Conservation (phyloP, 1,284 basidiomycete species). For the Pulchroboletus neoregius region DNA sequence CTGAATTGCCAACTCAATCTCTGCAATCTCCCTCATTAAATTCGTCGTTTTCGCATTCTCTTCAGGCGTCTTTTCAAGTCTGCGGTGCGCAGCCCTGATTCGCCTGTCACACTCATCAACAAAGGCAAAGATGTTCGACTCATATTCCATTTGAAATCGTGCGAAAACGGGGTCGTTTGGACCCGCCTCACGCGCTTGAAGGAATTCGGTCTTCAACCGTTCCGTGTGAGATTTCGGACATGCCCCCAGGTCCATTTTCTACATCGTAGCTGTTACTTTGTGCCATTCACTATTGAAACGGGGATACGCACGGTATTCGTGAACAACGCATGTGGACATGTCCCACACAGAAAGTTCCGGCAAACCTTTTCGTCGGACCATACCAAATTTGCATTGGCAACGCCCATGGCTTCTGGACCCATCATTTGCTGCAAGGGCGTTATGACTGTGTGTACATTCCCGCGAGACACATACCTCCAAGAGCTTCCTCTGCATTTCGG, state of each 20-base stretch:
- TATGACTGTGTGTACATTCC: background rate
- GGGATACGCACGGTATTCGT: constrained; percentile 85
- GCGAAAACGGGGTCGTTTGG: constrained; percentile 77
- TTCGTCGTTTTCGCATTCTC: constrained; percentile 99
- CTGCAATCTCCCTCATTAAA: constrained; percentile 98
- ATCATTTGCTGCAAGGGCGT: constrained; percentile 83
- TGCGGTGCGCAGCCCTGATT: constrained; percentile 89
- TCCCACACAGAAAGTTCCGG: constrained; percentile 96
- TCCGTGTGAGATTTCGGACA: constrained; percentile 98
- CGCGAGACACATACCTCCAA: constrained; percentile 61
- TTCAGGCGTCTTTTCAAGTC: constrained; percentile 98
- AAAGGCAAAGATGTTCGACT: constrained; percentile 91
- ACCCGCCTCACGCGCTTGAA: constrained; percentile 71
- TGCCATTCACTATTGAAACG: constrained; percentile 1
- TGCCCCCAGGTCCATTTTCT: constrained; percentile 99
- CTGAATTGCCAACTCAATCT: constrained; percentile 98
- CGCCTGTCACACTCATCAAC: constrained; percentile 98
- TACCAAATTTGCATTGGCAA: constrained; percentile 85
- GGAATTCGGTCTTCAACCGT: constrained; percentile 88
- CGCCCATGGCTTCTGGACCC: constrained; percentile 98
- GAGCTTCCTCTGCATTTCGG: constrained; percentile 91
- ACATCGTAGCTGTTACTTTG: constrained; percentile 15
- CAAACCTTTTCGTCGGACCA: constrained; percentile 99
- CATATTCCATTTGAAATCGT: constrained; percentile 90
- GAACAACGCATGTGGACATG: constrained; percentile 96